A percentile compares a stretch with the other conserved stretches of the same genome.
phyloP scores from a whole-genome alignment of 2,329 filamentous ascomycete genomes.

The Venturia pyrina region DNA sequence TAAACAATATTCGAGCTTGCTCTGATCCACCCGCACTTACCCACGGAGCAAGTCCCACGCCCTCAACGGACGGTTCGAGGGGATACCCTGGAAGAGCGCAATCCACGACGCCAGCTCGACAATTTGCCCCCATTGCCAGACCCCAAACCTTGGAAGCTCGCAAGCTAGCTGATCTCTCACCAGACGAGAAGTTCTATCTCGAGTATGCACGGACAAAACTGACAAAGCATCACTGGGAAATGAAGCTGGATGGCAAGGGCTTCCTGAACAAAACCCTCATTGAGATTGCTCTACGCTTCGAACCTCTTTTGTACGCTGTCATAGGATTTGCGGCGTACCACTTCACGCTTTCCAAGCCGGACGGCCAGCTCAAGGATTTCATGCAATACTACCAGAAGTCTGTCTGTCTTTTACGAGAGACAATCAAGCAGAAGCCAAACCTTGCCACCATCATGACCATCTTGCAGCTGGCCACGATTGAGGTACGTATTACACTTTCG shows the following conservation, averaged over 20 bases:
- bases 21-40: constrained; percentile 26
- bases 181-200: constrained; percentile 69
- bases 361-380: constrained; percentile 70
- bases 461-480: constrained; percentile 83
- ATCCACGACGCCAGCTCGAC: neutral
- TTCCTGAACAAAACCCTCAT: constrained; percentile 68
- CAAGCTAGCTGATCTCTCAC: constrained; percentile 37
- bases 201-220: constrained; percentile 70
- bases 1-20: constrained; percentile 2
- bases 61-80: constrained; percentile 39
- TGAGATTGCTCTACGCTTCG: constrained; percentile 62
- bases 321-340: constrained; percentile 87
- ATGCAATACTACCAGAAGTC: constrained; percentile 85
- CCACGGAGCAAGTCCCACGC: constrained; percentile 40
- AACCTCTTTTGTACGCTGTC: constrained; percentile 75
- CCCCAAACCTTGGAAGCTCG: neutral
- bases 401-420: constrained; percentile 63
- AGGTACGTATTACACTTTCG: constrained; percentile 47
- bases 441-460: constrained; percentile 76
- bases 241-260: constrained; percentile 58
- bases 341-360: constrained; percentile 57
- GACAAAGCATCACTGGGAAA: constrained; percentile 71
- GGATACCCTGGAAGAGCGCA: neutral
- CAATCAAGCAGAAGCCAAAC: constrained; percentile 60
- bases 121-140: neutral